Conservation (phyloP, 352 stramenopile genomes). For the Nothophytophthora sp. region DNA sequence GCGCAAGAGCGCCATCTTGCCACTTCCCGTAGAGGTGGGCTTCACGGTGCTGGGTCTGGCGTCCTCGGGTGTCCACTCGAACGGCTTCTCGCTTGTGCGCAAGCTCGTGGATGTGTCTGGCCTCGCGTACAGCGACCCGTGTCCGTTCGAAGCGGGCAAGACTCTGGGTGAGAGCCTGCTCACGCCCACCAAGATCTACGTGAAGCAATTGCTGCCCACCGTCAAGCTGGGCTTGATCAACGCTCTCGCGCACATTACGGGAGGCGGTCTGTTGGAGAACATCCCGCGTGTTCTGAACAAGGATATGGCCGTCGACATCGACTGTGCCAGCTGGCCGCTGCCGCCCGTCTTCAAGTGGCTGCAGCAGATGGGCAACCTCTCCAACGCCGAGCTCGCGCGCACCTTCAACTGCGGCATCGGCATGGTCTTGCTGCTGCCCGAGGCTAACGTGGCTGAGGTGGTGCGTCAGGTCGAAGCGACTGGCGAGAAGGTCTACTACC, state of each 20-base stretch:
- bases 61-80: constrained; percentile 98
- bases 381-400: constrained; percentile 94
- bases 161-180: constrained; percentile 95
- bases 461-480: constrained; percentile 77
- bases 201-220: constrained; percentile 87
- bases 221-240: constrained; percentile 85
- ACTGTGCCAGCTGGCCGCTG: constrained; percentile 89
- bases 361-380: constrained; percentile 90
- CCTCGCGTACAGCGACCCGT: constrained; percentile 77
- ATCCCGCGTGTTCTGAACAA: constrained; percentile 95
- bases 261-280: constrained; percentile 98
- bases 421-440: constrained; percentile 97
- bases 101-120: constrained; percentile 95
- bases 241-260: constrained; percentile 98
- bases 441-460: constrained; percentile 89
- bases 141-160: constrained; percentile 75
- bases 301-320: constrained; percentile 93
- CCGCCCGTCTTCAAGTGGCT: constrained; percentile 99
- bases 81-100: constrained; percentile 98
- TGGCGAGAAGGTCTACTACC: constrained; percentile 90
- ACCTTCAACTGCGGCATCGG: constrained; percentile 99
- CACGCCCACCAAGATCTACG: constrained; percentile 98
- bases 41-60: constrained; percentile 95
- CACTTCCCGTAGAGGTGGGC: constrained; percentile 86
- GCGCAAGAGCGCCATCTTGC: constrained; percentile 78